Percentiles rank a stretch among this genome's conserved stretches.
Evolutionary conservation across 2,329 filamentous ascomycete genomes (phyloP).

Genomic region (Ceratocystiopsis minuta): DNA sequence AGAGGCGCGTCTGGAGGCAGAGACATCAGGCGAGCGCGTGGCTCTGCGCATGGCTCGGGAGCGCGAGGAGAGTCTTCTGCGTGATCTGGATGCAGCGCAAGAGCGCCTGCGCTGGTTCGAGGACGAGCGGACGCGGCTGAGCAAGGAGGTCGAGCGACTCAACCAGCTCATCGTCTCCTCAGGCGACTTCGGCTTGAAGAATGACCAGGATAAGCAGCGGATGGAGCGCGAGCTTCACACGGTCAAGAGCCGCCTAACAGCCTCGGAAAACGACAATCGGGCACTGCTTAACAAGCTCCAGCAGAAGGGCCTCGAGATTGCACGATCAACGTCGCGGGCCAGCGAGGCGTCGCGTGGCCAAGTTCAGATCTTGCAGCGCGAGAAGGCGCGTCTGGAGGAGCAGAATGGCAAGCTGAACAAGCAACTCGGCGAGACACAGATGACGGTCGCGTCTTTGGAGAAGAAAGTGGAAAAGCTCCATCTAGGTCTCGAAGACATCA

Average conservation of each 20-base stretch:
- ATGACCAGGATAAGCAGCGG: slow-evolving; percentile 87
- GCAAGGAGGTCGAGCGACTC: slow-evolving; percentile 64
- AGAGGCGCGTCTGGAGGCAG: slow-evolving; percentile 67
- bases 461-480: slow-evolving; percentile 91
- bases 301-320: slow-evolving; percentile 92
- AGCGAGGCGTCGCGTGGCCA: slow-evolving; percentile 69
- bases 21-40: slow-evolving; percentile 61
- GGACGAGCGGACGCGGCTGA: slow-evolving; percentile 57
- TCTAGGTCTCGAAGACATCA: slow-evolving; percentile 75
- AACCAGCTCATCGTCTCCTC: slow-evolving; percentile 79
- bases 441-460: slow-evolving; percentile 67
- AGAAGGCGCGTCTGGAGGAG: slow-evolving; percentile 70
- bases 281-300: slow-evolving; percentile 92
- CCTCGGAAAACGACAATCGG: slow-evolving; percentile 92
- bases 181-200: slow-evolving; percentile 72
- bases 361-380: slow-evolving; percentile 56
- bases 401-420: slow-evolving; percentile 64
- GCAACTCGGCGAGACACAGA: slow-evolving; percentile 70
- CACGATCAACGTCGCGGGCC: slow-evolving; percentile 69
- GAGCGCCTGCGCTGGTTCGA: slow-evolving; percentile 64
- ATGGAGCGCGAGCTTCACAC: slow-evolving; percentile 82
- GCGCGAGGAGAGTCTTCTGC: slow-evolving; percentile 56
- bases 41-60: slow-evolving; percentile 65
- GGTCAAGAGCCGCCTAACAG: slow-evolving; percentile 71
- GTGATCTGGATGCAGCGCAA: slow-evolving; percentile 65